phyloP scores from a whole-genome alignment of 345 rosid genomes.

The Acer yangbiense region DNA sequence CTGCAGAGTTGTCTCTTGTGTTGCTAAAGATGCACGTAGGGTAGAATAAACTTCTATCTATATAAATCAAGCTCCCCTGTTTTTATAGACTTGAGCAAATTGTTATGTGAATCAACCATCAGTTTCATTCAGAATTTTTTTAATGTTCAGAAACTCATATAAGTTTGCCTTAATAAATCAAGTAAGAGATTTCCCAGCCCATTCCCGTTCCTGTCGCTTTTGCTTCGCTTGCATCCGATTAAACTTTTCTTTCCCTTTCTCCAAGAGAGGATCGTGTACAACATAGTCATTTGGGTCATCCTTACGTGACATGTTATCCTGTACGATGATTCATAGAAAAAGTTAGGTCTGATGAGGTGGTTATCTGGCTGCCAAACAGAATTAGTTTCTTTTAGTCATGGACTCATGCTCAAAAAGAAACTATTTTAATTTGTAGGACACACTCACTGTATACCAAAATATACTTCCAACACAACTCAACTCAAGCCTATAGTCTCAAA shows the following conservation, averaged over 20 bases:
- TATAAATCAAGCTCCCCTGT: background rate
- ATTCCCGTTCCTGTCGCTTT: slow-evolving; percentile 77
- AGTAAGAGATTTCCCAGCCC: slow-evolving; percentile 93
- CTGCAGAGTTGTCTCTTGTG: background rate
- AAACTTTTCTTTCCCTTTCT: slow-evolving; percentile 96
- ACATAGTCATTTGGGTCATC: slow-evolving; percentile 87
- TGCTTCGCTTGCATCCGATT: slow-evolving; percentile 91
- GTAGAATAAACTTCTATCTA: background rate
- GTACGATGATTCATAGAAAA: slow-evolving; percentile 24
- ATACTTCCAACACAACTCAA: background rate
- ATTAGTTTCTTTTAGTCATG: background rate
- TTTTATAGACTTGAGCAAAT: slow-evolving; percentile 2
- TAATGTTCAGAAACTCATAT: background rate
- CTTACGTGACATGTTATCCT: slow-evolving; percentile 81
- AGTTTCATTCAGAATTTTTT: slow-evolving; percentile 5
- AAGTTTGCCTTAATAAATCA: slow-evolving; percentile 29
- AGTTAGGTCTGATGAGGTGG: background rate
- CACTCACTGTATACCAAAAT: background rate
- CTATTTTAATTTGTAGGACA: background rate
- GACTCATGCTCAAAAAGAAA: background rate
- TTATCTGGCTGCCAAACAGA: background rate
- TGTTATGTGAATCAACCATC: slow-evolving; percentile 3
- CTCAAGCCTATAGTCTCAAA: background rate
- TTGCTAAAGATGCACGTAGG: background rate
- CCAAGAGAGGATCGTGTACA: slow-evolving; percentile 87